A percentile compares a stretch with the other conserved stretches of the same genome.
Evolutionary conservation across 2,329 filamentous ascomycete genomes (phyloP).

Genomic region (Exophiala spinifera): DNA sequence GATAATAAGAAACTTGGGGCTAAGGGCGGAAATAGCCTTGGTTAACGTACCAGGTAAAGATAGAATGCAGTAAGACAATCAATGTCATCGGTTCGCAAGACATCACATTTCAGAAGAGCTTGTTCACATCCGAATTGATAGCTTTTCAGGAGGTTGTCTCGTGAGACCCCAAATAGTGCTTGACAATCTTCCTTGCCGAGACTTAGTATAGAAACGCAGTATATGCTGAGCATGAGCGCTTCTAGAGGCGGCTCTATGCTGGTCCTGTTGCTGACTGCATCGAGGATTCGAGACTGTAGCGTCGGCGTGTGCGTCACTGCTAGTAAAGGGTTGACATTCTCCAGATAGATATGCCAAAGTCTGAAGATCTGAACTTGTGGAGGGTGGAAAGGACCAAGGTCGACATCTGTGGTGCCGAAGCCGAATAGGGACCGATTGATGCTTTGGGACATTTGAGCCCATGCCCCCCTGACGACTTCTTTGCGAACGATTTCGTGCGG

Average conservation of each 20-base stretch:
- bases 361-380: constrained; percentile 54
- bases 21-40: too few relatives aligned
- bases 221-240: constrained; percentile 67
- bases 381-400: constrained; percentile 57
- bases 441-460: constrained; percentile 43
- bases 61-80: constrained; percentile 52
- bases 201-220: constrained; percentile 58
- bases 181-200: constrained; percentile 55
- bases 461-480: constrained; percentile 43
- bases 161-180: constrained; percentile 37
- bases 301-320: constrained; percentile 67
- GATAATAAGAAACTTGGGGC: too few relatives aligned
- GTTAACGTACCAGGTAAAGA: constrained; percentile 51
- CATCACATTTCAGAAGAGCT: constrained; percentile 44
- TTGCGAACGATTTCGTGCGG: constrained; percentile 37
- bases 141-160: constrained; percentile 38
- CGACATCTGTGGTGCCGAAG: constrained; percentile 38
- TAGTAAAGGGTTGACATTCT: constrained; percentile 66
- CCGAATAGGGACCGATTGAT: constrained; percentile 56
- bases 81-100: constrained; percentile 41
- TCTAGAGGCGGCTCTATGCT: constrained; percentile 58
- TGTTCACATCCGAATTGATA: constrained; percentile 49
- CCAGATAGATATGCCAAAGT: constrained; percentile 65
- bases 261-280: constrained; percentile 55
- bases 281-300: constrained; percentile 61